Percentiles rank a stretch among this genome's conserved stretches.
Conservation (phyloP, 768 basidiomycete genomes). For the Dioszegia aurantiaca region DNA sequence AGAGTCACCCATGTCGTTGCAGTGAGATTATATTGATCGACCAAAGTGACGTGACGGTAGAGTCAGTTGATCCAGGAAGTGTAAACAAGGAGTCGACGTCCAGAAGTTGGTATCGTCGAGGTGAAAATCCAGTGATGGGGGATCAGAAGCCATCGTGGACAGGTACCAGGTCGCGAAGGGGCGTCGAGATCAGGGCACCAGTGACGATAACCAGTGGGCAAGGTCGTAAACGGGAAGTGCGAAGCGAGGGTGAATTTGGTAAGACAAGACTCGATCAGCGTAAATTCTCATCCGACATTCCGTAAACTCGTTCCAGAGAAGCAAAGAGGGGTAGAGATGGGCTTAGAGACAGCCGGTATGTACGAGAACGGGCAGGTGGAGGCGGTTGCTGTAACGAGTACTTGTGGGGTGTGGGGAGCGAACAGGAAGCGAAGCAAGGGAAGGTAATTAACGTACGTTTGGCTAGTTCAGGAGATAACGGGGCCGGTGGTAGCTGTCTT, state of each 20-base stretch:
- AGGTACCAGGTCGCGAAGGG: too few species aligned
- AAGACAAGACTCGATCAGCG: constrained; percentile 3
- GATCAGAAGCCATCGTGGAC: too few species aligned
- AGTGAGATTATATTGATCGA: too few species aligned
- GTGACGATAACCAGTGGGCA: background rate
- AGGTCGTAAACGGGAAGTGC: background rate
- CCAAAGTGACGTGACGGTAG: background rate
- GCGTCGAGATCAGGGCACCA: too few species aligned
- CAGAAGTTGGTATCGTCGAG: background rate
- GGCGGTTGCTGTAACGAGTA: background rate
- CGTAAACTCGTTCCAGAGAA: background rate
- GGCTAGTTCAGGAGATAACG: too few species aligned
- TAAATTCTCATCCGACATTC: background rate
- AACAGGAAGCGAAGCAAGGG: background rate
- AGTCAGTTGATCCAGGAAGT: background rate
- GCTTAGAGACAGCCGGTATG: background rate
- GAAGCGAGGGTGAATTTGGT: background rate
- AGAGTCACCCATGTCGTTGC: too few species aligned
- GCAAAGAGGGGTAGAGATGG: background rate
- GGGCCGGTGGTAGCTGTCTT: too few species aligned
- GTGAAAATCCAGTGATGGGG: too few species aligned
- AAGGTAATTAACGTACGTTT: too few species aligned
- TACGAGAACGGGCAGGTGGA: background rate
- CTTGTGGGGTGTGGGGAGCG: background rate
- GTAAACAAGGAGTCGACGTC: background rate